Conservation (phyloP, 2,329 filamentous ascomycete species). For the Xenoacremonium recifei region DNA sequence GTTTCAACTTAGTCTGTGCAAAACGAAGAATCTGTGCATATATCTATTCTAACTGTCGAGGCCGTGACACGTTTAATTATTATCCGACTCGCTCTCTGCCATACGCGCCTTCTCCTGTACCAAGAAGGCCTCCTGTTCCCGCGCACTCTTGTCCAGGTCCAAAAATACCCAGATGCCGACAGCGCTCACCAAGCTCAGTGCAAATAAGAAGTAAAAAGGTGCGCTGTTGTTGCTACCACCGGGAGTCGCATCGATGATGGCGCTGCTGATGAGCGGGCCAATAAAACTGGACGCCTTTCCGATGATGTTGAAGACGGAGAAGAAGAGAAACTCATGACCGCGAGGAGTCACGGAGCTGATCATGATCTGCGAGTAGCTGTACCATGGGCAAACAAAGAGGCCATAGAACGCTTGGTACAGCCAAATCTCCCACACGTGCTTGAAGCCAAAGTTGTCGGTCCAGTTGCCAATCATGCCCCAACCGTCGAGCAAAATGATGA, state of each 20-base stretch:
- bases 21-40: no score
- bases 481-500: conserved; percentile 57
- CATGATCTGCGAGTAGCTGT: conserved; percentile 69
- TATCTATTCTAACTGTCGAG: no score
- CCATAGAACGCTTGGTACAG: conserved; percentile 57
- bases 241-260: conserved; percentile 63
- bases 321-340: conserved; percentile 70
- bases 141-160: conserved; percentile 59
- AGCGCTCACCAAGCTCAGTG: conserved; percentile 54
- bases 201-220: conserved; percentile 67
- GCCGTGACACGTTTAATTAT: no score
- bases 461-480: conserved; percentile 49
- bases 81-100: neutral
- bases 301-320: conserved; percentile 66
- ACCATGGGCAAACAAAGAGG: conserved; percentile 67
- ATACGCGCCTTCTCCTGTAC: conserved; percentile 26
- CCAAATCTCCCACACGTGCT: conserved; percentile 46
- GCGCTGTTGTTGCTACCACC: conserved; percentile 54
- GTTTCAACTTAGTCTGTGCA: no score
- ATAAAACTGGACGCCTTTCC: conserved; percentile 69
- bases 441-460: conserved; percentile 43
- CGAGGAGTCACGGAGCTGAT: conserved; percentile 67
- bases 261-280: conserved; percentile 65
- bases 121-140: conserved; percentile 58
- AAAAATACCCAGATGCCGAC: conserved; percentile 52